These are phyloP conservation scores for Fusarium brachygibbosum DNA, from an alignment of 2,329 filamentous ascomycete genomes.

Conservation along the genomic window DNA sequence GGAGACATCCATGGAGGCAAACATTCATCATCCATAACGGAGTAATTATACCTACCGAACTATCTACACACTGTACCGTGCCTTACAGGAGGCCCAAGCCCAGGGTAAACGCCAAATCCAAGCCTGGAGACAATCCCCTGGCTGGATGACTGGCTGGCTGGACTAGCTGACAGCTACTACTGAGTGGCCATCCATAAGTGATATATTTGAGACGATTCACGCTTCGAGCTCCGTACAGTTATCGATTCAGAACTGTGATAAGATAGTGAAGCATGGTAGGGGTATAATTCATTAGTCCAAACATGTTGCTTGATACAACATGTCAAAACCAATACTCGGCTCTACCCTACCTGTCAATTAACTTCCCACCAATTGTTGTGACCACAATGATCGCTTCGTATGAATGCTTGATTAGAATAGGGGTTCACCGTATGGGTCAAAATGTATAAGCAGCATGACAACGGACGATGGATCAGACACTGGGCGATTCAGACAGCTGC, in stretches of 20 bases:
- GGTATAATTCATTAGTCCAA: constrained; percentile 7
- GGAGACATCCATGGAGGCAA: background rate
- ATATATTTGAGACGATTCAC: constrained; percentile 39
- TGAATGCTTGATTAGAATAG: background rate
- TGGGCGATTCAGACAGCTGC: constrained; percentile 30
- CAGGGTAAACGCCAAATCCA: constrained; percentile 4
- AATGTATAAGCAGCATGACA: constrained; percentile 25
- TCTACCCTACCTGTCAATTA: background rate
- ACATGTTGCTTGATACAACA: constrained; percentile 23
- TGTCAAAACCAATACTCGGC: constrained; percentile 11
- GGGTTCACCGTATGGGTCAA: background rate
- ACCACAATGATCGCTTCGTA: background rate
- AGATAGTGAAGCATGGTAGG: constrained; percentile 15
- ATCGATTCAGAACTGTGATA: constrained; percentile 33
- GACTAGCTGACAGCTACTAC: background rate
- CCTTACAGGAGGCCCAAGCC: constrained; percentile 27
- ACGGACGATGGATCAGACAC: constrained; percentile 37
- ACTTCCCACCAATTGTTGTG: background rate
- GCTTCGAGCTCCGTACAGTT: constrained; percentile 32
- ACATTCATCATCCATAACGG: constrained; percentile 28
- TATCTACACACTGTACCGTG: background rate
- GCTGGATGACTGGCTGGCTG: constrained; percentile 1
- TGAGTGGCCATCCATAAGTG: constrained; percentile 11
- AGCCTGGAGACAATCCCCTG: constrained; percentile 34
- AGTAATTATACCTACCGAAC: constrained; percentile 32